Evolutionary conservation across 169 alveolate species (phyloP).

Genomic region (Plasmodium coatneyi): DNA sequence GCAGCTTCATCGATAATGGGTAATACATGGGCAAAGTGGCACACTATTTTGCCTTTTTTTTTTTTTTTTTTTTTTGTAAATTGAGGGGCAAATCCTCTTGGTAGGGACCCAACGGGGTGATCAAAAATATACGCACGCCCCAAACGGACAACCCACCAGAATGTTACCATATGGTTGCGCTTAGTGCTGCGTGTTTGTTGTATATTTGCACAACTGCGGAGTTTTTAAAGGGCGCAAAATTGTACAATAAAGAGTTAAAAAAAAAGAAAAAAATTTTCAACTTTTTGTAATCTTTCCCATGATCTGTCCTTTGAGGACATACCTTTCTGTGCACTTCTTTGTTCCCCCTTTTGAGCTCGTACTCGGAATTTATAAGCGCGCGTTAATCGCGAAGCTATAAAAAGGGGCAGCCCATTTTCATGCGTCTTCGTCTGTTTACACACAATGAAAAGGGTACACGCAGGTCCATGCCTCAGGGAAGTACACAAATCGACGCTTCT

Average conservation of each 20-base stretch:
- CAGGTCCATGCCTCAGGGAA: neutral
- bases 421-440: neutral
- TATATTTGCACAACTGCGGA: neutral
- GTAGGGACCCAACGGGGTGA: neutral
- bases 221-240: neutral
- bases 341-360: neutral
- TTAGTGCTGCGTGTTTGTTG: neutral
- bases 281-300: neutral
- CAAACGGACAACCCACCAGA: neutral
- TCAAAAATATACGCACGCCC: neutral
- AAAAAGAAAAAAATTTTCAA: neutral
- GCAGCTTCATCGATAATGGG: constrained; percentile 18
- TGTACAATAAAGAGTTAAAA: neutral
- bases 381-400: neutral
- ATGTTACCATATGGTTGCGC: neutral
- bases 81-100: neutral
- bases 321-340: neutral
- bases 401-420: neutral
- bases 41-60: neutral
- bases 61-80: neutral
- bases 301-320: neutral
- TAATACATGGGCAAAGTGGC: neutral
- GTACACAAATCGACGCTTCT: neutral
- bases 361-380: neutral
- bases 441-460: neutral